Evolutionary conservation across 164 flowering plant species (phyloP).

Genomic region (Umbilicus rupestris): DNA sequence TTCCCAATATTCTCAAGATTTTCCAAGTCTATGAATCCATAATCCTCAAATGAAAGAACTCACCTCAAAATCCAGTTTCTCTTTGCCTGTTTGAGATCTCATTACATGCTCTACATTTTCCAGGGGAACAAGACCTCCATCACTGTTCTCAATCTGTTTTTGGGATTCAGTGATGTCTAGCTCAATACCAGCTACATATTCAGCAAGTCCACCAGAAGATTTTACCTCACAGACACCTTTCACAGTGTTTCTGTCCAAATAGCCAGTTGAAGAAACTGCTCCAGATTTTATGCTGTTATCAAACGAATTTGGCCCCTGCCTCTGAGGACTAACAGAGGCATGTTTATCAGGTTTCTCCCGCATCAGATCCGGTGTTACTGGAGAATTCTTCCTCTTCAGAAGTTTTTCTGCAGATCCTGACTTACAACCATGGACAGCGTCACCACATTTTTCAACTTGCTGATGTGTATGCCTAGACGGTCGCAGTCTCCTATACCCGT

Average conservation of each 20-base stretch:
- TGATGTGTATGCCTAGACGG: slow-evolving; percentile 33
- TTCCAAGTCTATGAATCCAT: slow-evolving; percentile 15
- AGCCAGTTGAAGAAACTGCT: slow-evolving; percentile 9
- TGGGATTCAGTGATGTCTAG: not conserved
- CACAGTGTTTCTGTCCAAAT: slow-evolving; percentile 5
- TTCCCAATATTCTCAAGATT: slow-evolving; percentile 18
- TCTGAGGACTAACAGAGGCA: slow-evolving; percentile 18
- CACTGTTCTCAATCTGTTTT: slow-evolving; percentile 8
- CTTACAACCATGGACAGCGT: slow-evolving; percentile 22
- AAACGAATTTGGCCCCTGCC: slow-evolving; percentile 18
- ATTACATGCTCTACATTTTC: slow-evolving; percentile 14
- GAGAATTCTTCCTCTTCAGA: slow-evolving; percentile 24
- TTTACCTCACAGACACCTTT: slow-evolving; percentile 9
- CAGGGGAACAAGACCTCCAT: slow-evolving; percentile 14
- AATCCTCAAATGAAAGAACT: slow-evolving; percentile 30
- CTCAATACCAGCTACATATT: slow-evolving; percentile 1
- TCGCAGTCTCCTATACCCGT: slow-evolving; percentile 57
- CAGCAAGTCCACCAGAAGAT: slow-evolving; percentile 11
- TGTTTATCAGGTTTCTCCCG: slow-evolving; percentile 14
- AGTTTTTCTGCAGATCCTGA: slow-evolving; percentile 22
- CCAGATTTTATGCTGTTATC: slow-evolving; percentile 9
- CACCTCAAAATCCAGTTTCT: slow-evolving; percentile 30
- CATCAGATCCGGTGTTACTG: slow-evolving; percentile 12
- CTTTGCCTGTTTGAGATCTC: slow-evolving; percentile 13
- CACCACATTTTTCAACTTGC: slow-evolving; percentile 27